phyloP scores from a whole-genome alignment of 805 yeast genomes.

The Saccharomyces kudriavzevii region DNA sequence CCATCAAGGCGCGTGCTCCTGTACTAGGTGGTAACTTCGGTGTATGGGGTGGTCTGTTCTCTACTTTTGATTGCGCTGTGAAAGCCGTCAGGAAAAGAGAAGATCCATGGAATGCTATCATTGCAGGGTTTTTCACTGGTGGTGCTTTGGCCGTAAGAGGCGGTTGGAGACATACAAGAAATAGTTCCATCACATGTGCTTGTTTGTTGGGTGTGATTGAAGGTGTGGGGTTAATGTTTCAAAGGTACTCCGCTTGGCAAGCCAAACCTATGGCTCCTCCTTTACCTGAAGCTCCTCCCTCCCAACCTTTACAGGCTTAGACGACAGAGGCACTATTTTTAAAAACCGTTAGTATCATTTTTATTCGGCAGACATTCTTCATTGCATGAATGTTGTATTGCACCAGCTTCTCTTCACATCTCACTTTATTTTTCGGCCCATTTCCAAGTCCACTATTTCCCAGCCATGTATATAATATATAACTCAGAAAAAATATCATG shows the following conservation, averaged over 20 bases:
- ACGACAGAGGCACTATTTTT: constrained; percentile 1
- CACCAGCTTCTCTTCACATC: background rate
- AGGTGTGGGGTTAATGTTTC: constrained; percentile 96
- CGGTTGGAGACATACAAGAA: constrained; percentile 94
- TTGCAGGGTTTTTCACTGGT: constrained; percentile 97
- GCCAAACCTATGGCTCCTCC: constrained; percentile 66
- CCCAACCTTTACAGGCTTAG: constrained; percentile 32
- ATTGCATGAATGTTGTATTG: background rate
- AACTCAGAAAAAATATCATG: background rate
- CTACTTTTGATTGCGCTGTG: constrained; percentile 90
- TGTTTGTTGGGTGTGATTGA: constrained; percentile 93
- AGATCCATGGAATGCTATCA: constrained; percentile 96
- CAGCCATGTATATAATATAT: constrained; percentile 1
- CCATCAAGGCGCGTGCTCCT: constrained; percentile 94
- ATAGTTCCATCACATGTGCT: constrained; percentile 95
- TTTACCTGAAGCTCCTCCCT: constrained; percentile 35
- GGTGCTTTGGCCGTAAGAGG: constrained; percentile 98
- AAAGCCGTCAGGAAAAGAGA: constrained; percentile 95
- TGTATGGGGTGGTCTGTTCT: constrained; percentile 98
- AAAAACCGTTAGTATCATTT: background rate
- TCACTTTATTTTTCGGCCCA: background rate
- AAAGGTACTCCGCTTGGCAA: constrained; percentile 77
- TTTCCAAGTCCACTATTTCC: background rate
- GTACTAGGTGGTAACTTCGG: constrained; percentile 98
- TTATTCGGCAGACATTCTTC: background rate